These are phyloP conservation scores for Blumeria hordei DNA, from an alignment of 2,329 filamentous ascomycete species.

Conservation along the genomic window DNA sequence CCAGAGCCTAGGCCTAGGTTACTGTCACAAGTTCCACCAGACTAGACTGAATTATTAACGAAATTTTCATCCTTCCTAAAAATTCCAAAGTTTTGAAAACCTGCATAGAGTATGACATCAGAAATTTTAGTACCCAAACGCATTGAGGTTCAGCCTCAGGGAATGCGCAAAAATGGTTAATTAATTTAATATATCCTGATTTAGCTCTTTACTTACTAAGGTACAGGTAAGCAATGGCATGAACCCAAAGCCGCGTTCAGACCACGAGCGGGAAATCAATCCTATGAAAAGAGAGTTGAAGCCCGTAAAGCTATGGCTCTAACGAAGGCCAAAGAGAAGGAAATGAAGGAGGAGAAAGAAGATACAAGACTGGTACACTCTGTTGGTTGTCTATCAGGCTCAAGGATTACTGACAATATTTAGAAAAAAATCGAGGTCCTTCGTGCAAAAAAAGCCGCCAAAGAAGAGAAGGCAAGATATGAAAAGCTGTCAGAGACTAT, in stretches of 20 bases:
- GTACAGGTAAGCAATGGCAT: conserved; percentile 97
- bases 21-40: too few species aligned
- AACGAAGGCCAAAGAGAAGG: conserved; percentile 79
- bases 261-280: conserved; percentile 49
- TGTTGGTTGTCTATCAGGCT: too few species aligned
- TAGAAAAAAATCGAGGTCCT: conserved; percentile 57
- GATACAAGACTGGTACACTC: conserved; percentile 72
- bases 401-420: conserved; percentile 3
- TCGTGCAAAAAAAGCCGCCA: conserved; percentile 63
- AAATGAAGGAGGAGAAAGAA: conserved; percentile 90
- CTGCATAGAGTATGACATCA: too few species aligned
- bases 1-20: too few species aligned
- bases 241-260: conserved; percentile 63
- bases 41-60: too few species aligned
- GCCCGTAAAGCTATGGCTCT: conserved; percentile 44
- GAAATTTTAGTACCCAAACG: too few species aligned
- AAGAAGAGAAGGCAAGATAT: conserved; percentile 82
- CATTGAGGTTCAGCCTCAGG: too few species aligned
- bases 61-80: too few species aligned
- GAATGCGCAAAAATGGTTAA: too few species aligned
- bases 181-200: too few species aligned
- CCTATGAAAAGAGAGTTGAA: conserved; percentile 54
- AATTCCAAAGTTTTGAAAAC: too few species aligned
- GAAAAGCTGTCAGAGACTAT: conserved; percentile 93
- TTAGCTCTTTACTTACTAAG: too few species aligned